Evolutionary conservation across 2,329 filamentous ascomycete species (phyloP).

Genomic region (Aureobasidium sp.): DNA sequence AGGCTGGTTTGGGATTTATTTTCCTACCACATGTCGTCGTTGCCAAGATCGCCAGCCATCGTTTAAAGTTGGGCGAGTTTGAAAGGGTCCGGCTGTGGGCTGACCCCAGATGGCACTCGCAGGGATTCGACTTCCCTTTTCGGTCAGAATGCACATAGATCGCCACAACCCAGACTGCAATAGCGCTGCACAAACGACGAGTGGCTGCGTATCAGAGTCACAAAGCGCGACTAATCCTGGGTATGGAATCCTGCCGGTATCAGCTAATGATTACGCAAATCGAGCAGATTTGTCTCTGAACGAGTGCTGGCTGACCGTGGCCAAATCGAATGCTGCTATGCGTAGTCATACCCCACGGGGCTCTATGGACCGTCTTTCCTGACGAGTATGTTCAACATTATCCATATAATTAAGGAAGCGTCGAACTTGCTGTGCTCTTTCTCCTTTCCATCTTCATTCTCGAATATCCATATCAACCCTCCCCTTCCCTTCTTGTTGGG

Average conservation of each 20-base stretch:
- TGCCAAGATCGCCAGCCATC: conserved; percentile 6
- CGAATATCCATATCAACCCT: not conserved
- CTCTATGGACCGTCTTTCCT: conserved; percentile 5
- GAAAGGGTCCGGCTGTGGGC: conserved; percentile 5
- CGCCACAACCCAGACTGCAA: conserved; percentile 8
- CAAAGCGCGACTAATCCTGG: conserved; percentile 11
- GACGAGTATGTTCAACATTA: not conserved
- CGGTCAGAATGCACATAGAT: conserved; percentile 7
- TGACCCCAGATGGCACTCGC: not conserved
- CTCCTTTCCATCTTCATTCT: not conserved
- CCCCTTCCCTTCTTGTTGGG: not conserved
- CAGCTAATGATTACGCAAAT: conserved; percentile 13
- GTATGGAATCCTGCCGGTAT: conserved; percentile 1
- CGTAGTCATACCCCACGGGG: conserved; percentile 8
- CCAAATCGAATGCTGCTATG: not conserved
- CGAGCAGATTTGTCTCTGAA: conserved; percentile 1
- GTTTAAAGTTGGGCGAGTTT: not conserved
- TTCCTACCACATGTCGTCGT: conserved; percentile 11
- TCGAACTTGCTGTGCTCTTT: not conserved
- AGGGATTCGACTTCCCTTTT: conserved; percentile 3
- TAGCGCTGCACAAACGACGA: conserved; percentile 1
- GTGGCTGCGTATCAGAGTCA: not conserved
- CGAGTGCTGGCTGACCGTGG: not conserved
- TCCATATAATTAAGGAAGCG: conserved; percentile 1
- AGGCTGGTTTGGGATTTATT: not conserved